phyloP scores from a whole-genome alignment of 2,329 filamentous ascomycete genomes.

The Alternaria brassicicola region DNA sequence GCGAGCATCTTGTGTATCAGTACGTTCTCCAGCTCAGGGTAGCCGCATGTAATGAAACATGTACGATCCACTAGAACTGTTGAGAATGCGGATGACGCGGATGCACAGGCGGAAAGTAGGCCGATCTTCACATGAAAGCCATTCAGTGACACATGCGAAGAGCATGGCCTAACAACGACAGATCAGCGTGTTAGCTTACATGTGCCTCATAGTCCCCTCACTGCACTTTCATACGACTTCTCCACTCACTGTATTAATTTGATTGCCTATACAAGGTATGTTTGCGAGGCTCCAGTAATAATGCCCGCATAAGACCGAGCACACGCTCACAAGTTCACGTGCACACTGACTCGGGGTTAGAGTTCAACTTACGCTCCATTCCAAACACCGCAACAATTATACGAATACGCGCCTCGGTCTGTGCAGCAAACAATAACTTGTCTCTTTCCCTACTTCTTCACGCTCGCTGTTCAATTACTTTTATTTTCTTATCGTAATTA shows the following conservation, averaged over 20 bases:
- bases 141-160: constrained; percentile 15
- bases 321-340: constrained; percentile 27
- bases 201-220: constrained; percentile 15
- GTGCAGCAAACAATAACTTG: constrained; percentile 6
- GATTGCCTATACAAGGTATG: constrained; percentile 33
- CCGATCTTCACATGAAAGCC: constrained; percentile 40
- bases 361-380: constrained; percentile 29
- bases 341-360: constrained; percentile 28
- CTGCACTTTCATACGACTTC: constrained; percentile 5
- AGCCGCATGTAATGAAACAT: constrained; percentile 33
- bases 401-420: constrained; percentile 17
- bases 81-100: constrained; percentile 22
- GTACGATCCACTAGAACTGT: constrained; percentile 21
- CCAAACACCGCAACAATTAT: constrained; percentile 29
- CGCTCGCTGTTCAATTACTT: constrained; percentile 11
- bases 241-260: constrained; percentile 13
- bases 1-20: constrained; percentile 20
- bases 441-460: constrained; percentile 14
- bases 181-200: constrained; percentile 13
- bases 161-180: constrained; percentile 17
- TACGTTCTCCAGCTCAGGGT: constrained; percentile 24
- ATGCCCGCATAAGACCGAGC: constrained; percentile 24
- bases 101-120: constrained; percentile 22
- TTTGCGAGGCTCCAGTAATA: constrained; percentile 23
- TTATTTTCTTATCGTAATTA: constrained; percentile 15